phyloP scores from a whole-genome alignment of 2,329 filamentous ascomycete species.

The Neonectria sp. region DNA sequence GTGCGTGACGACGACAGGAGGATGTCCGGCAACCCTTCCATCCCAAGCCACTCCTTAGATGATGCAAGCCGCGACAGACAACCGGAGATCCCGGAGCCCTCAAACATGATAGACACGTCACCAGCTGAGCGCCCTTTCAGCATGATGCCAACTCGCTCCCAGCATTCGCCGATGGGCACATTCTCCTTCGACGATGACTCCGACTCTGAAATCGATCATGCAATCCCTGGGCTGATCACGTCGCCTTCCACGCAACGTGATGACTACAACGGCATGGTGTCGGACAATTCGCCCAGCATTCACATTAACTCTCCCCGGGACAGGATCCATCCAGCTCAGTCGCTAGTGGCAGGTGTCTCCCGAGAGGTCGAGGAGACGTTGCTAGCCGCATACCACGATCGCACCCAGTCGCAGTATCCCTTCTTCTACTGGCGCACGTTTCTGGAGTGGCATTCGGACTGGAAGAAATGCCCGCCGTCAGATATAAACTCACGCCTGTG shows the following conservation, averaged over 20 bases:
- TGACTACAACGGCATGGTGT: slow-evolving; percentile 1
- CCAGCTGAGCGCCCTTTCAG: background rate
- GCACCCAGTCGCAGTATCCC: slow-evolving; percentile 46
- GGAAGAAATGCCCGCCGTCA: slow-evolving; percentile 28
- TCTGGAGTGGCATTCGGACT: slow-evolving; percentile 36
- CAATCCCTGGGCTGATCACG: slow-evolving; percentile 11
- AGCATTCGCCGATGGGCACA: slow-evolving; percentile 6
- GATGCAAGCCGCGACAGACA: background rate
- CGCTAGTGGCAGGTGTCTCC: background rate
- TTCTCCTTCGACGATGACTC: slow-evolving; percentile 11
- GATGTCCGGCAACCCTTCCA: background rate
- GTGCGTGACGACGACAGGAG: too few species aligned
- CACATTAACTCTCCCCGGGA: background rate
- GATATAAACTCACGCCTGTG: slow-evolving; percentile 30
- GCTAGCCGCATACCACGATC: slow-evolving; percentile 45
- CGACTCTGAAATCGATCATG: slow-evolving; percentile 18
- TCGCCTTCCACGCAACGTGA: slow-evolving; percentile 10
- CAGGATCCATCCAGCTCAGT: background rate
- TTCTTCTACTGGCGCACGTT: slow-evolving; percentile 42
- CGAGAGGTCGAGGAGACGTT: slow-evolving; percentile 39
- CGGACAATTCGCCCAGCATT: slow-evolving; percentile 3
- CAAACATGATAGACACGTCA: background rate
- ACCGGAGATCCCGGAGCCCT: background rate
- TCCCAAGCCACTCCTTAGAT: background rate
- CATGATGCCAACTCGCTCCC: background rate